Evolutionary conservation across 129 eudicot species (phyloP).

Genomic region (Smallanthus sonchifolius): DNA sequence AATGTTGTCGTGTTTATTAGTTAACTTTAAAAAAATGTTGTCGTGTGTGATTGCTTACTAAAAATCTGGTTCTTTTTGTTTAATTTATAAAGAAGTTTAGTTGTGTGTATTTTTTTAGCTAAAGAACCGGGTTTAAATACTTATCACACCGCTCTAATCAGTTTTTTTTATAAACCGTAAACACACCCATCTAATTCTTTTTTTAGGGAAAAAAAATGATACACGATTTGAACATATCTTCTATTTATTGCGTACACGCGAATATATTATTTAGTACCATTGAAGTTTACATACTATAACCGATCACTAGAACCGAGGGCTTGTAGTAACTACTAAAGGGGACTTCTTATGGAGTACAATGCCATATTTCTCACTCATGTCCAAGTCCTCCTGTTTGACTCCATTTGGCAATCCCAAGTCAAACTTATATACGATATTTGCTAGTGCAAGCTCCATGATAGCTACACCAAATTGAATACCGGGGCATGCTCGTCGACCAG

Average conservation of each 20-base stretch:
- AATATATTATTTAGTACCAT: background rate
- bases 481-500: background rate
- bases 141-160: too few species aligned
- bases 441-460: background rate
- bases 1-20: too few species aligned
- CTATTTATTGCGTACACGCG: background rate
- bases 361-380: constrained; percentile 4
- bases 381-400: background rate
- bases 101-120: too few species aligned
- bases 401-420: background rate
- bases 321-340: background rate
- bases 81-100: too few species aligned
- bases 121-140: too few species aligned
- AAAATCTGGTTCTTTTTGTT: too few species aligned
- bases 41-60: too few species aligned
- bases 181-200: too few species aligned
- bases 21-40: too few species aligned
- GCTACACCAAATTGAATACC: background rate
- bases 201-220: too few species aligned
- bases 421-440: background rate
- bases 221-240: background rate
- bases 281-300: background rate
- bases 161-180: too few species aligned
- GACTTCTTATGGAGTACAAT: background rate
- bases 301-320: background rate